A percentile compares a stretch with the other conserved stretches of the same genome.
phyloP scores from a whole-genome alignment of 257 asterid species.

The Forsythia viridissima region DNA sequence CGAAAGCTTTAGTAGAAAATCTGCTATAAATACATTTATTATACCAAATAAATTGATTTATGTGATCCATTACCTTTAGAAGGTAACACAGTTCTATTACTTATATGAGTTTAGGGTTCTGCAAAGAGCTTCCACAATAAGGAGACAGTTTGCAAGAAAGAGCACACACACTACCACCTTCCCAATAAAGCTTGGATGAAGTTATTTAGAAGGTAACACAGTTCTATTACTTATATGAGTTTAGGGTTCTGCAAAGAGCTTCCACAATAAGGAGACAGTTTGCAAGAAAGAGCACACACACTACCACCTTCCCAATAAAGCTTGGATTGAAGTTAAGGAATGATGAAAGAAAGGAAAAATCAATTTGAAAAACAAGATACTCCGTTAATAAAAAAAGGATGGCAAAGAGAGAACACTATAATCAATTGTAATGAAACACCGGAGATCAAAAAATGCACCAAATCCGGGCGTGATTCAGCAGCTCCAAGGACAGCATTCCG shows the following conservation, averaged over 20 bases:
- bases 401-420: background rate
- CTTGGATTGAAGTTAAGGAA: background rate
- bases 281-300: background rate
- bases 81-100: background rate
- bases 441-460: conserved; percentile 48
- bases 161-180: background rate
- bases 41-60: background rate
- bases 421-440: conserved; percentile 10
- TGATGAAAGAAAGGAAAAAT: background rate
- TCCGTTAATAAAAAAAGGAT: background rate
- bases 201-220: background rate
- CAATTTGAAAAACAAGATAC: background rate
- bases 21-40: background rate
- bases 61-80: background rate
- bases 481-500: conserved; percentile 90
- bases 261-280: background rate
- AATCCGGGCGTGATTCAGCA: conserved; percentile 84
- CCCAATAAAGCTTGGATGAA: background rate
- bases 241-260: background rate
- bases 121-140: background rate
- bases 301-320: background rate
- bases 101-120: background rate
- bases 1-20: background rate
- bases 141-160: background rate
- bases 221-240: background rate